Percentiles rank a stretch among this genome's conserved stretches.
Conservation (phyloP, 306 rosid genomes). For the Bauhinia variegata region DNA sequence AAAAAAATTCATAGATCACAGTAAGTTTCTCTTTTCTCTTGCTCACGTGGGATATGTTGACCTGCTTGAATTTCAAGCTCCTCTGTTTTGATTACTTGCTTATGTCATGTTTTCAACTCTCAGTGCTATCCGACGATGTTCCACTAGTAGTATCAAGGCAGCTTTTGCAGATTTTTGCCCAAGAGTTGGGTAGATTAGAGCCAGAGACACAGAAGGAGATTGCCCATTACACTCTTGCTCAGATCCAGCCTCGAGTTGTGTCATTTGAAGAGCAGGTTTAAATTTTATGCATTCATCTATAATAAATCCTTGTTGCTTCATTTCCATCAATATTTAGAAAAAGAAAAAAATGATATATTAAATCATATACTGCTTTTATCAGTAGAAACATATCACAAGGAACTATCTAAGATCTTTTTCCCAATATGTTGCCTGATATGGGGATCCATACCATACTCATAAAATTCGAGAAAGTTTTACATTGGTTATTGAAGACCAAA, state of each 20-base stretch:
- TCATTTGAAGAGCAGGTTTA: constrained; percentile 95
- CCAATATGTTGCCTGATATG: no score
- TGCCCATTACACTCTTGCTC: constrained; percentile 84
- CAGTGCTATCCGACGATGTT: constrained; percentile 93
- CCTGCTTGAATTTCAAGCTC: constrained; percentile 23
- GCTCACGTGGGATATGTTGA: constrained; percentile 4
- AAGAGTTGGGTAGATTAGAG: constrained; percentile 77
- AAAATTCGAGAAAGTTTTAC: no score
- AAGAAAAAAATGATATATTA: background rate
- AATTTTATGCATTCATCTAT: constrained; percentile 13
- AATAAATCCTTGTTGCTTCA: constrained; percentile 13
- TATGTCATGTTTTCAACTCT: constrained; percentile 19
- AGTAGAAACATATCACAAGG: background rate
- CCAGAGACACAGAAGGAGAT: constrained; percentile 85
- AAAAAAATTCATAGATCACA: constrained; percentile 85
- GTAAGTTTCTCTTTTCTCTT: constrained; percentile 41
- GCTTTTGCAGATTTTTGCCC: constrained; percentile 89
- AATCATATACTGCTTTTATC: no score
- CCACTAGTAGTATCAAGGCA: constrained; percentile 94
- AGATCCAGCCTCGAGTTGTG: constrained; percentile 95
- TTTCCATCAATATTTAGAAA: background rate
- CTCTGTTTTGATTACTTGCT: constrained; percentile 23
- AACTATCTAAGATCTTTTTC: no score
- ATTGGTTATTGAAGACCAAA: no score
- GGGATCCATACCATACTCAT: no score